Conservation (phyloP, 495 filamentous ascomycete genomes). For the Bacidia gigantensis region DNA sequence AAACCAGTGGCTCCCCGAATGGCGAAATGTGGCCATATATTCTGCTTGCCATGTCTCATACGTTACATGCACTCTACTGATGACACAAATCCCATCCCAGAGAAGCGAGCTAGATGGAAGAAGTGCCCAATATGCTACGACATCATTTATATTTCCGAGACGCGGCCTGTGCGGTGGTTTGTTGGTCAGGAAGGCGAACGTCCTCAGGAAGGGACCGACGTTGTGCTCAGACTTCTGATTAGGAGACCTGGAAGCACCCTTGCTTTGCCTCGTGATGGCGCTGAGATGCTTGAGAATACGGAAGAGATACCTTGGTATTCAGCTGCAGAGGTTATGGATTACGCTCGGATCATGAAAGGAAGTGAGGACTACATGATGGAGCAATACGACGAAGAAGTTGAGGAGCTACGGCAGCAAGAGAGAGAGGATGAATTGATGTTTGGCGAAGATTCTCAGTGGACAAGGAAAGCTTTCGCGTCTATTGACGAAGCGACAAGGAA, state of each 20-base stretch:
- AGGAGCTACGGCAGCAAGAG: slow-evolving; percentile 58
- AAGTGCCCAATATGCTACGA: slow-evolving; percentile 97
- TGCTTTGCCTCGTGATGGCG: slow-evolving; percentile 72
- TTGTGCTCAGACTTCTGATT: slow-evolving; percentile 73
- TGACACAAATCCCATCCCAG: slow-evolving; percentile 43
- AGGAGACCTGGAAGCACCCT: slow-evolving; percentile 67
- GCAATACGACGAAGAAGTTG: slow-evolving; percentile 67
- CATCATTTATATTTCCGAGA: slow-evolving; percentile 71
- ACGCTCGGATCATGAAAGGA: slow-evolving; percentile 90
- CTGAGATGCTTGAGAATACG: slow-evolving; percentile 47
- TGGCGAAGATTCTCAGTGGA: slow-evolving; percentile 87
- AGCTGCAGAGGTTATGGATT: slow-evolving; percentile 85
- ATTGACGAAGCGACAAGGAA: slow-evolving; percentile 63
- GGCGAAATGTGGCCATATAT: slow-evolving; percentile 96
- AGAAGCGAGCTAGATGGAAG: slow-evolving; percentile 71
- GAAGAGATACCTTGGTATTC: slow-evolving; percentile 90
- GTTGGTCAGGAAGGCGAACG: slow-evolving; percentile 70
- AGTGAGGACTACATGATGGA: slow-evolving; percentile 73
- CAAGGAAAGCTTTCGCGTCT: slow-evolving; percentile 59
- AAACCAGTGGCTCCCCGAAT: slow-evolving; percentile 87
- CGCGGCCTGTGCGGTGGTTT: slow-evolving; percentile 84
- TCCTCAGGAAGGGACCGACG: slow-evolving; percentile 73
- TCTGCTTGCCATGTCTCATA: slow-evolving; percentile 85
- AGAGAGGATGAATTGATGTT: slow-evolving; percentile 85
- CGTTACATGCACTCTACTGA: slow-evolving; percentile 88